Evolutionary conservation across 2,329 filamentous ascomycete species (phyloP), one percentile per base, ranked within the genome.

Genomic region (Penicillium sp.): DNA sequence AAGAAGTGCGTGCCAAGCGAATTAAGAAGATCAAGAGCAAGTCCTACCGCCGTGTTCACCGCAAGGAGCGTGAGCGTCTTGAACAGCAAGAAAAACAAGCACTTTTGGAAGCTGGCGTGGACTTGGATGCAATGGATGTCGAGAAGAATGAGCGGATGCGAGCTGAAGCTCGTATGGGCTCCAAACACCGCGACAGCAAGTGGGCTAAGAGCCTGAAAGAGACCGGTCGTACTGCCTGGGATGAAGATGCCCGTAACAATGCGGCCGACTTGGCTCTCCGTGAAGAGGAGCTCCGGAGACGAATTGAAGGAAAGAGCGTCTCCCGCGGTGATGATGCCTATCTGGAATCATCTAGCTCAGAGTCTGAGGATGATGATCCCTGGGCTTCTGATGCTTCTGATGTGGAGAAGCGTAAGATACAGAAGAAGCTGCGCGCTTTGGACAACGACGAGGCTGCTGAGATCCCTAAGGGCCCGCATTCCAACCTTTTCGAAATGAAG

Each of bases 21-120:
- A 91, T 99, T 77, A 96, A 97, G 79, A 98, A 98, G 81, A 99
- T 99, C 79, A 99, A 99, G 82, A 96, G 90, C 72, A 99, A 97
- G 75, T 86, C 92, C 0, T 99, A 96, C 72, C 90, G 93, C 54
- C 88, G 93, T 45, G 89, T 98, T 14, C 93, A 98, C 75, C 87
- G 93, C 37, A 96, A 89, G 71, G 90, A 90, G 70, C 81, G 85
- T 14, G 84, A 88, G 70, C 82, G 81, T 61, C 70, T 83, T 57
- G 81, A 84, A 49, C 77, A 85, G 58, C 77, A 81, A 49, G 85
- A 88, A 63, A 78, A 80, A 54, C 80, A 85, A 56, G 81, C 82
- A 39, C 74, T 87, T 51, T 78, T 80, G 47, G 84, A 85, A 50
- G 83, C 83, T 19, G 85, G 84, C 3, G 78, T 86, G 50, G 81